Evolutionary conservation across 148 eudicot species (phyloP), one percentile per base, ranked within the genome.

Genomic region (Nyssa sinensis): DNA sequence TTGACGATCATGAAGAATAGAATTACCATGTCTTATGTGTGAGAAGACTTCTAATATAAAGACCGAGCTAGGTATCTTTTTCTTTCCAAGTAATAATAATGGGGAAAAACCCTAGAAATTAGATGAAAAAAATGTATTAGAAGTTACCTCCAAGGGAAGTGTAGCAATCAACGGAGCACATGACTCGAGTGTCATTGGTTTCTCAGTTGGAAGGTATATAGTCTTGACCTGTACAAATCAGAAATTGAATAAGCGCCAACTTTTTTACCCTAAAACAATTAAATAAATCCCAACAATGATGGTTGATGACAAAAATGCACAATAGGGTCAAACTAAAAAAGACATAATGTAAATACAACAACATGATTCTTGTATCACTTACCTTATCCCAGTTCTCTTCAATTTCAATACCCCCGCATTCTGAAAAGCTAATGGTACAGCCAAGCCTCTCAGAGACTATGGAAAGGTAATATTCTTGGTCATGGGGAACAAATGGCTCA

Each of bases 351-450:
- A 21, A n/a, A 17, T 21, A 24, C 24, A 55, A 55, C 21, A 19
- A 55, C 59, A 55, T 21, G 25, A n/a, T 17, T 23, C 10, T 34
- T 16, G 32, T 1, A n/a, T 34, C 58, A 59, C 73, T 35, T 73
- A 92, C 97, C 89, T 92, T 92, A 79, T 92, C 94, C 97, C 97
- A 92, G 70, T 92, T 91, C 75, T 91, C 96, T 77, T 91, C 96
- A 75, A 91, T 91, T 55, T 91, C 96, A 76, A 91, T 91, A 13
- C 96, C 96, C 32, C 96, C 97, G 80, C 93, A 92, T 78, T 88
- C 97, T n/a, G 97, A 92, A 76, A 92, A 88, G 78, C 94, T 89
- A 47, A 89, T 77, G 55, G 84, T 86, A 72, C 79, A 81, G 21
- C 94, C 97, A 66, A 92, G 88, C 82, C 97, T 85, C 23, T 89